Evolutionary conservation across 2,329 filamentous ascomycete species (phyloP).

Genomic region (Zasmidium citrigriseum): DNA sequence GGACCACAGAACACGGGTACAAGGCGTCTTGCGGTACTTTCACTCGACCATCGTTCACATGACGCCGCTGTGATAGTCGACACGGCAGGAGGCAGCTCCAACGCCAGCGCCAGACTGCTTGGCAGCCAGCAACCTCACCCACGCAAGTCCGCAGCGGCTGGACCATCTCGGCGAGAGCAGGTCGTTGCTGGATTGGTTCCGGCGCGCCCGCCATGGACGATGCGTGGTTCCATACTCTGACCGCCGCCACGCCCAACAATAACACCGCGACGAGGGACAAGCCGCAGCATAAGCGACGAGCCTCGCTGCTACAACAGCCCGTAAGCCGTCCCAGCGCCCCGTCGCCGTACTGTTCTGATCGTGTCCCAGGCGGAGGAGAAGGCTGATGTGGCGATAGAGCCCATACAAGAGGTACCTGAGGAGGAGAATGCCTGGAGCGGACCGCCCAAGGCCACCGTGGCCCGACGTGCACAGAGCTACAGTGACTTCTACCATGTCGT

Average conservation of each 20-base stretch:
- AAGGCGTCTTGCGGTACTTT: neutral
- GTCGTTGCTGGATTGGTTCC: neutral
- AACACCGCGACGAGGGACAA: slow-evolving; percentile 50
- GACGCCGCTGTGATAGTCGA: neutral
- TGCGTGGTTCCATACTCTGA: slow-evolving; percentile 74
- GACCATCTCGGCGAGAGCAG: neutral
- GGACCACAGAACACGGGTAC: neutral
- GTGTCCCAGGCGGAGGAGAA: slow-evolving; percentile 56
- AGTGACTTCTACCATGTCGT: slow-evolving; percentile 72
- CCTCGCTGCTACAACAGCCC: slow-evolving; percentile 64
- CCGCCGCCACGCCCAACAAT: slow-evolving; percentile 60
- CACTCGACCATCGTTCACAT: neutral
- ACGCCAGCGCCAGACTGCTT: no score
- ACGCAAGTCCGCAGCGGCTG: neutral
- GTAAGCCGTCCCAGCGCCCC: slow-evolving; percentile 43
- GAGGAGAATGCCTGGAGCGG: slow-evolving; percentile 51
- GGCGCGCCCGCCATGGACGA: slow-evolving; percentile 57
- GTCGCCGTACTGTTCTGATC: slow-evolving; percentile 43
- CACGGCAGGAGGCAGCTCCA: neutral
- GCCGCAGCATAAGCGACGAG: slow-evolving; percentile 63
- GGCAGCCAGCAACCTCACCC: neutral
- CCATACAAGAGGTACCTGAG: slow-evolving; percentile 58
- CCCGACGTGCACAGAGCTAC: slow-evolving; percentile 72
- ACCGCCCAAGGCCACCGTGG: slow-evolving; percentile 66
- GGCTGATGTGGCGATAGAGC: slow-evolving; percentile 55